Evolutionary conservation across 805 yeast species (phyloP).

Genomic region (Candida easanensis): DNA sequence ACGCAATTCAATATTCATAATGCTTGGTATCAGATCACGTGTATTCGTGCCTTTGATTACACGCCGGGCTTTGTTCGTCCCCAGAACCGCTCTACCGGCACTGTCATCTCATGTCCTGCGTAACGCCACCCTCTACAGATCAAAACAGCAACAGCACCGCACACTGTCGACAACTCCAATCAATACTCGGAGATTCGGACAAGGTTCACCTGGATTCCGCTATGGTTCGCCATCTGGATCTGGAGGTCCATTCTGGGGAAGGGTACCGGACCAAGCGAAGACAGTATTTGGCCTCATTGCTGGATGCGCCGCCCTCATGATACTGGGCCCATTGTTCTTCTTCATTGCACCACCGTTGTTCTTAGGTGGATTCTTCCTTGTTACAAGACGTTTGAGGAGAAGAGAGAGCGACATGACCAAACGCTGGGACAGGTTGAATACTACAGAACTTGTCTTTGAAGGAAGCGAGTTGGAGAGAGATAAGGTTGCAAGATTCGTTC

Average conservation of each 20-base stretch:
- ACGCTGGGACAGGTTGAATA: slow-evolving; percentile 15
- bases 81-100: neutral
- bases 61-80: too few species aligned
- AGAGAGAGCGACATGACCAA: slow-evolving; percentile 13
- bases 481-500: slow-evolving; percentile 13
- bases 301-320: slow-evolving; percentile 15
- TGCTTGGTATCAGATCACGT: too few species aligned
- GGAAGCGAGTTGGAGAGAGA: slow-evolving; percentile 18
- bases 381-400: slow-evolving; percentile 10
- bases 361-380: slow-evolving; percentile 19
- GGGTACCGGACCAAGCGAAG: slow-evolving; percentile 14
- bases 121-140: neutral
- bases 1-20: too few species aligned
- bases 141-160: neutral
- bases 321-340: slow-evolving; percentile 23
- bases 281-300: slow-evolving; percentile 11
- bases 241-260: neutral
- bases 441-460: slow-evolving; percentile 16
- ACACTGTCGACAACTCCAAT: neutral
- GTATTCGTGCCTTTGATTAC: too few species aligned
- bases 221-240: slow-evolving; percentile 6
- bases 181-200: neutral
- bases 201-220: slow-evolving; percentile 4
- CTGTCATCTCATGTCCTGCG: neutral
- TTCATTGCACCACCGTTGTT: slow-evolving; percentile 25